Base-by-base conservation (phyloP, 2,329 filamentous ascomycete genomes). In the Simplicillium sp. region DNA sequence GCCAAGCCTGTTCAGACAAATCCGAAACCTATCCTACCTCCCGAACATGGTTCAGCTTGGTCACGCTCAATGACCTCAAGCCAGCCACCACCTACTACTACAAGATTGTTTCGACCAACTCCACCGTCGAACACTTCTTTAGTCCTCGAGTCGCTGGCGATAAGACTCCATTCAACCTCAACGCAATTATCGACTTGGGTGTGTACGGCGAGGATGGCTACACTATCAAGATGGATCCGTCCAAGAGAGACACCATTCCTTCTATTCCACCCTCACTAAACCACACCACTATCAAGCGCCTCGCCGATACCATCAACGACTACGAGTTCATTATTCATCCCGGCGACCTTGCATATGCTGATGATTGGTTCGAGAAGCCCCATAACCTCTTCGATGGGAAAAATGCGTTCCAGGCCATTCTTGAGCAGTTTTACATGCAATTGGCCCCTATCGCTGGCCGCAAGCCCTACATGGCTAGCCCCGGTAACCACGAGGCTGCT, bases 71-170 rank as follows among this genome's bases (percentile, higher is more conserved):
- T 1, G 60, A 51, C 7, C 55, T 80, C 15, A 56, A 55, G 0
- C 66, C 75, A 0, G 72, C 67, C 1, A 76, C 73, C 1, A 75
- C 65, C 0, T 80, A 80, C 54, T 79, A 74, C 60, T 80, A 80
- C 60, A 66, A 74, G 58, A 76, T 78, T 37, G 62, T 60, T 8
- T 76, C 73, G 2, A 68, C 63, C 20, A 79, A 79, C 55, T 74
- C 74, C 0, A 72, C 52, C 4, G 58, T 72, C 8, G 64, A 68
- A 29, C 64, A 70, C 32, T 79, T 80, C 54, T 49, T 73, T 37
- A 78, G 70, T 46, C 67, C 71, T 3, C 15, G 46, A 1, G 44
- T 57, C 3, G 61, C 74, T 0, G 75, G 76, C 13, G 74, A 80
- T 56, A 65, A 57, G 39, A 73, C 68, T 1, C 61, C 74, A 0